These are phyloP conservation scores for Cladophialophora psammophila DNA, from an alignment of 2,329 filamentous ascomycete species.

Conservation along the genomic window DNA sequence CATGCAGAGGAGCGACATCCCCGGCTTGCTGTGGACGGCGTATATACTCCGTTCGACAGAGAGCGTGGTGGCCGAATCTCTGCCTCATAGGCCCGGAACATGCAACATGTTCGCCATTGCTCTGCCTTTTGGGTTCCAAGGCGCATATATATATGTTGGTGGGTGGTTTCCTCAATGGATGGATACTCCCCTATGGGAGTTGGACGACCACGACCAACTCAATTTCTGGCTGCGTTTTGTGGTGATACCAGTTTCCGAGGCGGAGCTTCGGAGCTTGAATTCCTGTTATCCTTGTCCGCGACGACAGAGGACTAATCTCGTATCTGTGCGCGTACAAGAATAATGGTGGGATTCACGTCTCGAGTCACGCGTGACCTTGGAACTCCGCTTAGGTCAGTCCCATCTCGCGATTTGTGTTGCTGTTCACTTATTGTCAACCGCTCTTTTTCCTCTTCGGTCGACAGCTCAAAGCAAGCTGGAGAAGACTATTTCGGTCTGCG, in stretches of 20 bases:
- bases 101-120: too few relatives aligned
- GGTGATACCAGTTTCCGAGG: neutral
- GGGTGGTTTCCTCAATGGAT: neutral
- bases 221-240: neutral
- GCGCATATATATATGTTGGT: neutral
- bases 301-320: neutral
- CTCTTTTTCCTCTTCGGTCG: conserved; percentile 7
- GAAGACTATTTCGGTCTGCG: conserved; percentile 22
- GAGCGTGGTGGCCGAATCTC: too few relatives aligned
- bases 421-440: neutral
- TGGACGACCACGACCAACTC: neutral
- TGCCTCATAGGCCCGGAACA: too few relatives aligned
- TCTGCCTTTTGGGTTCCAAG: too few relatives aligned
- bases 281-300: neutral
- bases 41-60: too few relatives aligned
- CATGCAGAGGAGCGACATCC: too few relatives aligned
- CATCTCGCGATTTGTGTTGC: neutral
- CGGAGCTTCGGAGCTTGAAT: too few relatives aligned
- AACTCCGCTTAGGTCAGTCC: neutral
- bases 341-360: neutral
- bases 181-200: neutral
- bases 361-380: neutral
- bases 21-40: too few relatives aligned
- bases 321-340: neutral
- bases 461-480: conserved; percentile 15